A percentile compares a stretch with the other conserved stretches of the same genome.
Evolutionary conservation across 2,329 filamentous ascomycete species (phyloP).

Genomic region (Colletotrichum kahawae): DNA sequence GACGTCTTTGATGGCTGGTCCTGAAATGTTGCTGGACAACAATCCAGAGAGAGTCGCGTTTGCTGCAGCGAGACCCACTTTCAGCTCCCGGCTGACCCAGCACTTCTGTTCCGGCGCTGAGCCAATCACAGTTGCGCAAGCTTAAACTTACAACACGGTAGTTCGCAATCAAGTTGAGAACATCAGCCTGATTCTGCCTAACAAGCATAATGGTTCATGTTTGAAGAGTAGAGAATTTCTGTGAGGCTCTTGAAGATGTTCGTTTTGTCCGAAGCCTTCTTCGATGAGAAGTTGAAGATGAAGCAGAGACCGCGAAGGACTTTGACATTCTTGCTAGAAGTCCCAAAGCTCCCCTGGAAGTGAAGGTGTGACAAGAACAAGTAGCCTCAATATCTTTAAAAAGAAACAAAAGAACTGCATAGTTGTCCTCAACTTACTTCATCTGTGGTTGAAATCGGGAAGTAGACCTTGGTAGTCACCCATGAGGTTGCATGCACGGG

Average conservation of each 20-base stretch:
- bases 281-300: not conserved
- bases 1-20: not conserved
- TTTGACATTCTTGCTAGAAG: not conserved
- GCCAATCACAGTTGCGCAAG: not conserved
- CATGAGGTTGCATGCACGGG: not conserved
- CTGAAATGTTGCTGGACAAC: not conserved
- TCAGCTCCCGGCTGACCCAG: not conserved
- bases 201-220: not conserved
- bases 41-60: constrained; percentile 6
- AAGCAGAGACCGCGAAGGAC: not conserved
- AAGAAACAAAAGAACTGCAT: not conserved
- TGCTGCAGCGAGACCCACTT: constrained; percentile 14
- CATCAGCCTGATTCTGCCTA: not conserved
- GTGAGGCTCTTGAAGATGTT: not conserved
- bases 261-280: not conserved
- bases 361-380: not conserved
- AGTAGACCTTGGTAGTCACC: not conserved
- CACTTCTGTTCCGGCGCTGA: not conserved
- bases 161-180: not conserved
- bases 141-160: not conserved
- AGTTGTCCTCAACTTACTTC: not conserved
- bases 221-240: not conserved
- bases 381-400: too few relatives aligned
- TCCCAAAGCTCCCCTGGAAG: not conserved
- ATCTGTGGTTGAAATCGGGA: not conserved